Evolutionary conservation across 1,284 basidiomycete species (phyloP).

Genomic region (Malassezia japonica): DNA sequence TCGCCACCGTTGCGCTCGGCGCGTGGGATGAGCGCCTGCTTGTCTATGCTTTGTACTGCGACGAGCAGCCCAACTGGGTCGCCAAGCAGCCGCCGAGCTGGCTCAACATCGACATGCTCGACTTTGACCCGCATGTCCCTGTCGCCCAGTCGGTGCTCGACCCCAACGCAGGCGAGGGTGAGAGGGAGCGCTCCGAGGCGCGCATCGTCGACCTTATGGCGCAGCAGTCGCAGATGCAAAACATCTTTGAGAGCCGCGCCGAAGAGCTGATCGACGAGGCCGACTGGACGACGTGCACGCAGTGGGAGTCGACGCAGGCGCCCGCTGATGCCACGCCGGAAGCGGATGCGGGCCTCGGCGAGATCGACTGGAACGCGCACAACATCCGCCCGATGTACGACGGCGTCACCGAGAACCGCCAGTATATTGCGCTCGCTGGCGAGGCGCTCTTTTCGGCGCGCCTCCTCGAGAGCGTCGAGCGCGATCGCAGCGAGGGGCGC

Average conservation of each 20-base stretch:
- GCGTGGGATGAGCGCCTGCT: conserved; percentile 14
- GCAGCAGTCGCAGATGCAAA: conserved; percentile 16
- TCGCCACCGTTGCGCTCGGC: conserved; percentile 14
- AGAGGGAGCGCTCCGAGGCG: background rate
- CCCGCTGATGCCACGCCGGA: background rate
- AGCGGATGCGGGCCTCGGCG: conserved; percentile 4
- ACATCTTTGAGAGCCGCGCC: conserved; percentile 12
- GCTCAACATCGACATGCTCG: conserved; percentile 14
- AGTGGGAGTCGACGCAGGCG: conserved; percentile 7
- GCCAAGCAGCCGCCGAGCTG: background rate
- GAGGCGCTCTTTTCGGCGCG: conserved; percentile 9
- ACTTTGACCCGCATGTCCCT: conserved; percentile 14
- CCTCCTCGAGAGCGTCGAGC: conserved; percentile 8
- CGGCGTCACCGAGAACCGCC: conserved; percentile 7
- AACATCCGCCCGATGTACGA: conserved; percentile 7
- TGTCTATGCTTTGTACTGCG: conserved; percentile 8
- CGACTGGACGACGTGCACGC: conserved; percentile 7
- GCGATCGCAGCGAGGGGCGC: background rate
- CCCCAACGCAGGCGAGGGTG: background rate
- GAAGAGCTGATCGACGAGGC: conserved; percentile 8
- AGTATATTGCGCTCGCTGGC: conserved; percentile 8
- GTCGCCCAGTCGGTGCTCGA: conserved; percentile 5
- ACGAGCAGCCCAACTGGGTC: conserved; percentile 5
- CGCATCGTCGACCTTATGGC: conserved; percentile 16
- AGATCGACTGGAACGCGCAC: conserved; percentile 3